Evolutionary conservation across 2,329 filamentous ascomycete genomes (phyloP).

Genomic region (Aspergillus fischeri): DNA sequence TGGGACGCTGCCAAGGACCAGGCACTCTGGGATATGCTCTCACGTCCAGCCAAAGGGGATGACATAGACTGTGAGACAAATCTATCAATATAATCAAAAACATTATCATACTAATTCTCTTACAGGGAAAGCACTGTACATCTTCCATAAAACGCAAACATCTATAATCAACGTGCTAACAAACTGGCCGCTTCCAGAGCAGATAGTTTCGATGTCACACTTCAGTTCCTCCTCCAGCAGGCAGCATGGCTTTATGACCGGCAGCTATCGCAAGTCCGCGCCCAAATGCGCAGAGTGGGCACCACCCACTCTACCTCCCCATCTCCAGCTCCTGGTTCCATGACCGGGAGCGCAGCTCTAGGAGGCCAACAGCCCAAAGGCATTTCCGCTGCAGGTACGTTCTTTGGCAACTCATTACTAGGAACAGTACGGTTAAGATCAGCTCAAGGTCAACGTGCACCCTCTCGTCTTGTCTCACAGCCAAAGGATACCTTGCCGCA

Average conservation of each 20-base stretch:
- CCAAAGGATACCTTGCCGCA: slow-evolving; percentile 28
- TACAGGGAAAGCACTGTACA: slow-evolving; percentile 71
- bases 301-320: slow-evolving; percentile 39
- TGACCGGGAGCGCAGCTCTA: slow-evolving; percentile 39
- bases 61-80: slow-evolving; percentile 72
- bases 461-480: slow-evolving; percentile 36
- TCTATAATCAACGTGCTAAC: neutral
- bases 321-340: slow-evolving; percentile 41
- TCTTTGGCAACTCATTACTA: neutral
- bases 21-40: slow-evolving; percentile 84
- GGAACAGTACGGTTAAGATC: slow-evolving; percentile 1
- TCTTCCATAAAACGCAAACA: neutral
- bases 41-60: slow-evolving; percentile 69
- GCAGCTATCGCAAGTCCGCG: slow-evolving; percentile 83
- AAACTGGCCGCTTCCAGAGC: slow-evolving; percentile 49
- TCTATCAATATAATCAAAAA: slow-evolving; percentile 20
- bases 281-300: slow-evolving; percentile 71
- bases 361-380: slow-evolving; percentile 33
- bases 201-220: slow-evolving; percentile 73
- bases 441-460: slow-evolving; percentile 34
- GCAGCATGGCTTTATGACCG: slow-evolving; percentile 90
- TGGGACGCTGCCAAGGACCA: slow-evolving; percentile 88
- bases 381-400: slow-evolving; percentile 28
- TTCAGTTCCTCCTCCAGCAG: slow-evolving; percentile 87
- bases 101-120: slow-evolving; percentile 17